These are phyloP conservation scores for Acacia crassicarpa DNA, from an alignment of 306 rosid genomes.

Conservation along the genomic window DNA sequence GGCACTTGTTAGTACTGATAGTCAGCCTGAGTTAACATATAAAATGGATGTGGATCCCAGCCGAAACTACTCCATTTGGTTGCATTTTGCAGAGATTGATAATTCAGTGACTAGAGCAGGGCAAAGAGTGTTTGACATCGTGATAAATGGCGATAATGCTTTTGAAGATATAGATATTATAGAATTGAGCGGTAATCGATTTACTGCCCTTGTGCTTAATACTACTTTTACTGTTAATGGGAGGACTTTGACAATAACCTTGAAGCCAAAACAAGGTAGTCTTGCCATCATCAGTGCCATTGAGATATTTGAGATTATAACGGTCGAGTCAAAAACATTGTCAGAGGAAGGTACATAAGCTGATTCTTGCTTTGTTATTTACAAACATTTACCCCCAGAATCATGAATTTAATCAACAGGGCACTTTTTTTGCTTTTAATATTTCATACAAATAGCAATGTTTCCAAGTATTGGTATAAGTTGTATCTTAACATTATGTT, in stretches of 20 bases:
- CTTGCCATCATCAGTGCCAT: constrained; percentile 79
- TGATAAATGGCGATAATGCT: constrained; percentile 57
- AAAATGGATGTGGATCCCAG: constrained; percentile 82
- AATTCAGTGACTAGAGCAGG: constrained; percentile 52
- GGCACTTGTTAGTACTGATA: constrained; percentile 66
- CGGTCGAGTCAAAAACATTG: constrained; percentile 65
- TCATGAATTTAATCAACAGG: not conserved
- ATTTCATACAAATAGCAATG: not conserved
- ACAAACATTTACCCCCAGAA: not conserved
- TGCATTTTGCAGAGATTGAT: constrained; percentile 92
- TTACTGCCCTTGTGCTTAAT: constrained; percentile 85
- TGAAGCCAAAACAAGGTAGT: constrained; percentile 64
- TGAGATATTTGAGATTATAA: constrained; percentile 78
- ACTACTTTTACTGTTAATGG: constrained; percentile 72
- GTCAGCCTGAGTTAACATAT: constrained; percentile 70
- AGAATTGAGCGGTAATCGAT: constrained; percentile 68
- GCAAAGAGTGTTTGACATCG: constrained; percentile 77
- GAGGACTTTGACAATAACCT: constrained; percentile 69
- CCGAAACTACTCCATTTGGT: constrained; percentile 89
- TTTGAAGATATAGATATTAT: constrained; percentile 67
- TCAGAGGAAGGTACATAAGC: constrained; percentile 72
- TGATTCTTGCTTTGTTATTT: constrained; percentile 5
- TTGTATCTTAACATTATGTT: not conserved
- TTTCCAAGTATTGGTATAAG: not conserved
- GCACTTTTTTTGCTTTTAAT: not conserved